Percentiles rank a stretch among this genome's conserved stretches.
Evolutionary conservation across 371 early-diverging fungal species (phyloP).

Genomic region (Mucor plumbeus): DNA sequence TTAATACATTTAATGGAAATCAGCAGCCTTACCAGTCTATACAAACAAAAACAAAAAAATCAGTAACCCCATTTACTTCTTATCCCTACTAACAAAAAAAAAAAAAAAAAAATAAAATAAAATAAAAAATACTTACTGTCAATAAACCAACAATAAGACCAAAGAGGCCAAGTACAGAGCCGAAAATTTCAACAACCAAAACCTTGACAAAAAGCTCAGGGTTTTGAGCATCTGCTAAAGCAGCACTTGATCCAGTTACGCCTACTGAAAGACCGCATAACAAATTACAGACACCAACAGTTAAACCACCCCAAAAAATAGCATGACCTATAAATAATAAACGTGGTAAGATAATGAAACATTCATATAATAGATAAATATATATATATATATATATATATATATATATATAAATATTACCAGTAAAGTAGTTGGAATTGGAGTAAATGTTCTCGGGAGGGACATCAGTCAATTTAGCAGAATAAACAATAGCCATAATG

Average conservation of each 20-base stretch:
- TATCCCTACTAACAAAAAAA: not conserved
- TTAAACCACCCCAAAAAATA: constrained; percentile 96
- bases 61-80: not conserved
- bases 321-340: constrained; percentile 69
- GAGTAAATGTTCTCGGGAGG: constrained; percentile 49
- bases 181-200: constrained; percentile 97
- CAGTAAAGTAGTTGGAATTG: constrained; percentile 69
- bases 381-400: too few relatives aligned
- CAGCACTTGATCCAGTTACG: constrained; percentile 91
- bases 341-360: too few relatives aligned
- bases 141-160: constrained; percentile 88
- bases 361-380: too few relatives aligned
- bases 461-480: constrained; percentile 76
- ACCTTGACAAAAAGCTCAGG: constrained; percentile 94
- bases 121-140: constrained; percentile 54
- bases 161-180: constrained; percentile 94
- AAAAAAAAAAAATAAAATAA: not conserved
- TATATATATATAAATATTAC: constrained; percentile 24
- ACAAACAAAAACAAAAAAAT: constrained; percentile 9
- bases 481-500: constrained; percentile 97
- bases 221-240: constrained; percentile 96
- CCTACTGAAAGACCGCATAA: constrained; percentile 96
- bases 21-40: constrained; percentile 63
- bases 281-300: constrained; percentile 93
- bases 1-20: constrained; percentile 43